Conservation (phyloP, 2,329 filamentous ascomycete species). For the Seiridium cupressi region DNA sequence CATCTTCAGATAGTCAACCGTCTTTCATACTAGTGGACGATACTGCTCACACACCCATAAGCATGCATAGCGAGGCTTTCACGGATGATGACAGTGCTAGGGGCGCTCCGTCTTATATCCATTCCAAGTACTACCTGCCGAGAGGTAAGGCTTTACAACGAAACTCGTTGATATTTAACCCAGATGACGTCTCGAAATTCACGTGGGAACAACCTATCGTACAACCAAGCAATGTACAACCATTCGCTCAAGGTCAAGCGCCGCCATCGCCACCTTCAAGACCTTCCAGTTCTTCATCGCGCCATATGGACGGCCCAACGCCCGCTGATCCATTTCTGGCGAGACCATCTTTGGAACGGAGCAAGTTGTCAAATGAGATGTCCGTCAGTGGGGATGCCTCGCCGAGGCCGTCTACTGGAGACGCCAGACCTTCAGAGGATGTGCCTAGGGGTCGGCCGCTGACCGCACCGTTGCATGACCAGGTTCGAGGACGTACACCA, state of each 20-base stretch:
- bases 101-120: constrained; percentile 73
- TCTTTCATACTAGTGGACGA: constrained; percentile 65
- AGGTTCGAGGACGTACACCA: constrained; percentile 40
- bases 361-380: constrained; percentile 49
- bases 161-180: constrained; percentile 54
- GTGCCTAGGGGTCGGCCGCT: constrained; percentile 43
- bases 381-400: constrained; percentile 40
- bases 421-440: constrained; percentile 46
- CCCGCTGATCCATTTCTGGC: constrained; percentile 37
- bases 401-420: constrained; percentile 41
- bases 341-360: constrained; percentile 48
- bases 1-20: constrained; percentile 66
- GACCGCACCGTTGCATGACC: constrained; percentile 36
- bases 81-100: constrained; percentile 50
- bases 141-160: constrained; percentile 78
- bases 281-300: constrained; percentile 54
- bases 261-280: constrained; percentile 62
- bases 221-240: constrained; percentile 40
- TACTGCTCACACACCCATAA: constrained; percentile 66
- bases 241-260: constrained; percentile 41
- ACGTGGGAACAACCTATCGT: constrained; percentile 60
- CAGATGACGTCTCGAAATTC: constrained; percentile 49
- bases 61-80: constrained; percentile 70
- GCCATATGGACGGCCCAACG: constrained; percentile 29
- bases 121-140: constrained; percentile 81